Evolutionary conservation across 2,329 filamentous ascomycete genomes (phyloP), one percentile per base, ranked within the genome.

Genomic region (Alternaria alternata): DNA sequence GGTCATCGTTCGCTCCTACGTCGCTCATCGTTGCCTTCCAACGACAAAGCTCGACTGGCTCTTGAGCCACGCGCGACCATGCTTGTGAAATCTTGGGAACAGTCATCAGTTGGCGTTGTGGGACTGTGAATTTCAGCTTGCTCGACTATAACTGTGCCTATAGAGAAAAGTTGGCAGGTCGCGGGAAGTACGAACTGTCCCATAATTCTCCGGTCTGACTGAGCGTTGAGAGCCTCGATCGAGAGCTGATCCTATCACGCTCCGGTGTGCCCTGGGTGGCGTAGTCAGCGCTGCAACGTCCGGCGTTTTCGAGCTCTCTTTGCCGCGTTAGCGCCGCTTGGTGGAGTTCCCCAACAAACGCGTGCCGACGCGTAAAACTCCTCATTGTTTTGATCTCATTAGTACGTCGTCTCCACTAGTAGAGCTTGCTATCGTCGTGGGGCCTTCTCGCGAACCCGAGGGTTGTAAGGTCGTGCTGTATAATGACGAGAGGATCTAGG

Each of bases 311-410:
- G 54, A 54, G 46, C 46, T 38, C 54, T 55, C 55, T 46, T 55
- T 49, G 46, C 53, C 49, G 55, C 59, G 51, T 51, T 65, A 63
- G 60, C 54, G 52, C 47, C 26, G 18, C 51, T 53, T 52, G 44
- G 59, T 64, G 41, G 44, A 48, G 48, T 54, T 30, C n/a, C 66
- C 60, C 62, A 56, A 59, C 66, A 61, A 63, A 70, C 59, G 63
- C 63, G 58, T 64, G 57, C 51, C 62, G 39, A 65, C 60, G 60
- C 57, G 65, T 53, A 51, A 20, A 46, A 47, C 39, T 36, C 34
- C n/a, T 34, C n/a, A 20, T 48, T 48, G 46, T 43, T 57, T 49
- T 42, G 42, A 36, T 44, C 48, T 43, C 42, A 39, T 6, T 28
- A 26, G 36, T n/a, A 43, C 7, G 14, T 20, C 28, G 22, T 14